phyloP scores from a whole-genome alignment of 768 basidiomycete genomes.

The Russula lepida region DNA sequence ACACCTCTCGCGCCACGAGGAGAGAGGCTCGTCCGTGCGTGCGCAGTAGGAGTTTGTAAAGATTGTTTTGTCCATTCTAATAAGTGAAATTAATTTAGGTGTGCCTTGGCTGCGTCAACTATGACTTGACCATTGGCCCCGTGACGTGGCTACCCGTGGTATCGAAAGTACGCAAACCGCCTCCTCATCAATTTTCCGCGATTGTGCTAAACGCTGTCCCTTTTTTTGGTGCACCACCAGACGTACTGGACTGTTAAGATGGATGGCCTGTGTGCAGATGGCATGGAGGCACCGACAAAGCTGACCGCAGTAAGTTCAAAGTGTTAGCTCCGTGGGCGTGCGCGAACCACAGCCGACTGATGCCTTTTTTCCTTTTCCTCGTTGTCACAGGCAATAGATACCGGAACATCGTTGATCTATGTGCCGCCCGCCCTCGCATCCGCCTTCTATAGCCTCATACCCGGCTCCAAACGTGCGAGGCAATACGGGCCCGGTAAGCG shows the following conservation, averaged over 20 bases:
- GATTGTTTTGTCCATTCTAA: no score
- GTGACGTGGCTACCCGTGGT: constrained; percentile 34
- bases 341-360: neutral
- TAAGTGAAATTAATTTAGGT: constrained; percentile 22
- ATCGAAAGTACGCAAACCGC: constrained; percentile 27
- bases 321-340: neutral
- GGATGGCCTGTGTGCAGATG: constrained; percentile 36
- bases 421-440: constrained; percentile 37
- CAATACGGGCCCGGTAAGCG: constrained; percentile 38
- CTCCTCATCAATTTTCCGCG: no score
- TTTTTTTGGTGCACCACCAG: constrained; percentile 25
- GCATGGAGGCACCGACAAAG: constrained; percentile 17
- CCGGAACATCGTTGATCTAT: constrained; percentile 61
- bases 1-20: constrained; percentile 39
- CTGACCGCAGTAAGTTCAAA: constrained; percentile 34
- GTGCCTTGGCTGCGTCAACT: constrained; percentile 39
- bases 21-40: constrained; percentile 42
- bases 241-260: constrained; percentile 55
- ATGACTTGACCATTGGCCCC: constrained; percentile 30
- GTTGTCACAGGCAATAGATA: constrained; percentile 48
- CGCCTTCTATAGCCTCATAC: constrained; percentile 46
- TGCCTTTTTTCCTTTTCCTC: neutral
- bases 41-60: no score
- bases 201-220: no score
- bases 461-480: constrained; percentile 34